Conservation (phyloP, 2,329 filamentous ascomycete genomes). For the Fusarium chaquense region DNA sequence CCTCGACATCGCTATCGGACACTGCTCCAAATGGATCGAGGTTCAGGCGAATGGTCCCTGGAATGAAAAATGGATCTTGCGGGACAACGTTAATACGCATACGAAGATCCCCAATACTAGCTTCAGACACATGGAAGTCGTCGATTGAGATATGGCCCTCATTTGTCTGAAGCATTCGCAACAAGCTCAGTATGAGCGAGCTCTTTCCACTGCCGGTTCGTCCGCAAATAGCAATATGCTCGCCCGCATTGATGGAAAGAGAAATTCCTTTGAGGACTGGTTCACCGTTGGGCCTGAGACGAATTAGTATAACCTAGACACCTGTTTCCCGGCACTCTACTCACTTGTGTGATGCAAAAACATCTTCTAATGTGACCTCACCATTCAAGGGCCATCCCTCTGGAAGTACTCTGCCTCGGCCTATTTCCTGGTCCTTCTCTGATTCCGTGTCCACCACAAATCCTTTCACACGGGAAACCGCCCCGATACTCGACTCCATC, state of each 20-base stretch:
- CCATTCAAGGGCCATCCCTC: neutral
- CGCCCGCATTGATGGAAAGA: constrained; percentile 50
- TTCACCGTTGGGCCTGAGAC: constrained; percentile 1
- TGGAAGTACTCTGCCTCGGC: neutral
- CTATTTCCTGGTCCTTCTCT: constrained; percentile 1
- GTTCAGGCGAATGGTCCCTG: constrained; percentile 61
- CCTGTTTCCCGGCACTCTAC: constrained; percentile 50
- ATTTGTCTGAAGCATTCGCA: constrained; percentile 61
- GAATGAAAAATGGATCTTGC: constrained; percentile 64
- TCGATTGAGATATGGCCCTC: constrained; percentile 60
- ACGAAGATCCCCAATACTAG: constrained; percentile 44
- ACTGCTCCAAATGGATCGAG: constrained; percentile 56
- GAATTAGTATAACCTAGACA: neutral
- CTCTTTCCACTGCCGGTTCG: constrained; percentile 55
- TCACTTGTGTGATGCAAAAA: neutral
- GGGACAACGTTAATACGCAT: constrained; percentile 58
- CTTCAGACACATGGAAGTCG: constrained; percentile 51
- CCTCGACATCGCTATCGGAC: constrained; percentile 50
- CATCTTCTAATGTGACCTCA: neutral
- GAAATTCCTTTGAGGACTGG: constrained; percentile 48
- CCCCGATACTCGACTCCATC: constrained; percentile 40
- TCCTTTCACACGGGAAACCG: constrained; percentile 22
- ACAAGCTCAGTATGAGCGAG: constrained; percentile 57
- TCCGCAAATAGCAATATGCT: constrained; percentile 59
- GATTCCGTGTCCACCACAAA: constrained; percentile 20